Percentiles rank a stretch among this genome's conserved stretches.
Evolutionary conservation across 202 grass and related monocot species (phyloP).

Genomic region (Bolboschoenoplectus hybrid): DNA sequence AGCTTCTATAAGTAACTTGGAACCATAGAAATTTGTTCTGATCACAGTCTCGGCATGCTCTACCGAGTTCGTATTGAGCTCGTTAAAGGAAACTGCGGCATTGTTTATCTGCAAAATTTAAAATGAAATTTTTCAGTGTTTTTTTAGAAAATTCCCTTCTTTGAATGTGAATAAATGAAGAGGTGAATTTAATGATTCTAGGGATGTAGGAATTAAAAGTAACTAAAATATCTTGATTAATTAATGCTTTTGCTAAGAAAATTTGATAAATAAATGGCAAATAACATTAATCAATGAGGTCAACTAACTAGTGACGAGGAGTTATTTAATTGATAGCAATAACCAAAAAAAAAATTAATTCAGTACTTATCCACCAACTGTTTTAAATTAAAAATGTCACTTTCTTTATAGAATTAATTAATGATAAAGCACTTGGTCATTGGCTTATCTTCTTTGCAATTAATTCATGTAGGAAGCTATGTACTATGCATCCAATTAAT

Average conservation of each 20-base stretch:
- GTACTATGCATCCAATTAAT: not conserved
- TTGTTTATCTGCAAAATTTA: conserved; percentile 70
- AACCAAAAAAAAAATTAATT: not conserved
- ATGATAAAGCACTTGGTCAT: not conserved
- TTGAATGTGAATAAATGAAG: not conserved
- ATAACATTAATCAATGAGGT: not conserved
- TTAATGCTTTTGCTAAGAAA: not conserved
- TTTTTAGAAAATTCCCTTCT: not conserved
- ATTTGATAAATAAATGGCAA: not conserved
- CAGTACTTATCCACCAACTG: not conserved
- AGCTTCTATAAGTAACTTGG: conserved; percentile 69
- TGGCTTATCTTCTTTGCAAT: not conserved
- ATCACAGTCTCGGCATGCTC: conserved; percentile 82
- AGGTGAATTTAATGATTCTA: not conserved
- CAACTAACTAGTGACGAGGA: not conserved
- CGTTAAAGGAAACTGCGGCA: conserved; percentile 87
- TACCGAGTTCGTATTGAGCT: conserved; percentile 79
- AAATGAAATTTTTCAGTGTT: not conserved
- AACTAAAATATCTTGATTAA: not conserved
- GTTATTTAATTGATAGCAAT: not conserved
- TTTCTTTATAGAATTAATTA: not conserved
- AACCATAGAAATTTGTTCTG: conserved; percentile 73
- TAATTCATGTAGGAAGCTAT: not conserved
- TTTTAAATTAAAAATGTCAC: not conserved
- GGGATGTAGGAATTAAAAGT: not conserved